Percentiles rank a stretch among this genome's conserved stretches.
These are phyloP conservation scores for Rickenella mellea DNA, from an alignment of 768 basidiomycete species.

Conservation along the genomic window DNA sequence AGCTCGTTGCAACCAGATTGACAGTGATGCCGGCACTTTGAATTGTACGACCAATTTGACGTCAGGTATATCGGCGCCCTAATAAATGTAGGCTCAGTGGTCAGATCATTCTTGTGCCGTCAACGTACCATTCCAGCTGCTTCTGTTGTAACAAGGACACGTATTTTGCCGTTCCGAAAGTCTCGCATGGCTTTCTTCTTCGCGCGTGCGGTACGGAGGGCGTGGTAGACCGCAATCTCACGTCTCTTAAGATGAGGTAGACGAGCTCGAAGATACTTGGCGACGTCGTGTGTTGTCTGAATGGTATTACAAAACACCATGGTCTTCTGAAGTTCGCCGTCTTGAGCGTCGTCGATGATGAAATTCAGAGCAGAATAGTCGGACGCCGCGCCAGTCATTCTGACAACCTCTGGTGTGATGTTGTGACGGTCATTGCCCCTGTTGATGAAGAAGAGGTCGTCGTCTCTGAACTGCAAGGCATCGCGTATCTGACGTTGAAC, in stretches of 20 bases:
- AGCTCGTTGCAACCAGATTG: conserved; percentile 22
- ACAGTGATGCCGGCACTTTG: conserved; percentile 20
- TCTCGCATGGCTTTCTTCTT: conserved; percentile 17
- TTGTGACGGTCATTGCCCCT: conserved; percentile 28
- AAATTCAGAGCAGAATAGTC: too few species aligned
- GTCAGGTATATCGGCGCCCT: conserved; percentile 28
- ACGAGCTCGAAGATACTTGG: conserved; percentile 9
- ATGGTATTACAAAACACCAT: conserved; percentile 15
- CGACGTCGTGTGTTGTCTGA: conserved; percentile 9
- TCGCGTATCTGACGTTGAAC: conserved; percentile 18
- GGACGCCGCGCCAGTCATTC: conserved; percentile 12
- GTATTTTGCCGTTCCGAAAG: conserved; percentile 16
- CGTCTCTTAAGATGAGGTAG: conserved; percentile 6
- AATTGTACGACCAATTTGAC: conserved; percentile 27
- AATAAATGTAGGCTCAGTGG: not conserved
- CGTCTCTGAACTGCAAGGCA: conserved; percentile 15
- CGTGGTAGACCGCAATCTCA: conserved; percentile 17
- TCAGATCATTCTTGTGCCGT: not conserved
- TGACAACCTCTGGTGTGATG: conserved; percentile 16
- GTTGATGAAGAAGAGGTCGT: conserved; percentile 21
- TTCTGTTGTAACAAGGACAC: conserved; percentile 23
- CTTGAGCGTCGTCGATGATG: too few species aligned
- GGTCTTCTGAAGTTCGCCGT: conserved; percentile 7
- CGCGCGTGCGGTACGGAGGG: conserved; percentile 10
- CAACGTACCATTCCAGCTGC: conserved; percentile 28